Base-by-base conservation (phyloP, 148 eudicot genomes). In the Beta vulgaris region DNA sequence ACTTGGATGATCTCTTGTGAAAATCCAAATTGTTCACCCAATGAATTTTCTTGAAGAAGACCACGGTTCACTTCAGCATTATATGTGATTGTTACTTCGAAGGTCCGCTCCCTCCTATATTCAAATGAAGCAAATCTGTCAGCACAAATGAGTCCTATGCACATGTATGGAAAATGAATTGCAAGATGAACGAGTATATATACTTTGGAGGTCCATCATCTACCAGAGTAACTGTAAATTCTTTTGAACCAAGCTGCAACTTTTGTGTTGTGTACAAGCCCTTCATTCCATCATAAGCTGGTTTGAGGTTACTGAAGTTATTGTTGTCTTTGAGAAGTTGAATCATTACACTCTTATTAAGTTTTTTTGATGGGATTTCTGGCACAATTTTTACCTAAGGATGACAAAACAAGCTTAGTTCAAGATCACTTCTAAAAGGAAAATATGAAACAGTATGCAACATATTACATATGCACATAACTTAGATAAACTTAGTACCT, bases 261-360 rank as follows among this genome's bases (percentile, higher is more conserved):
- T 86, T 80, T 7, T 85, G 83, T 12, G 87, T 86, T 9, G 88
- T 83, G 76, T 81, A 80, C 0, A 87, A 76, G 78, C 82, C 82
- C 75, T 87, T 87, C 55, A 80, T 81, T 29, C 91, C 88, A 84
- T 87, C 91, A 77, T 83, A 87, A 0, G 83, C 87, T 57, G 87
- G 84, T 59, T 82, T 80, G 42, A 85, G 68, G 71, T 55, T 75
- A 43, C 87, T 87, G 25, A 87, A 78, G 73, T 79, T 79, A 28
- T 75, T 78, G 66, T 55, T 40, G 60, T 87, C 80, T 10, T 51
- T 75, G 68, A 83, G 76, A 55, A 87, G 73, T 53, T 80, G 76
- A 46, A 40, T 66, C 82, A 87, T 83, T 35, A 87, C 77, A 44
- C 68, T 78, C 48, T 80, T 82, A 74, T 73, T 81, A 29, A 81